Conservation (phyloP, 2,329 filamentous ascomycete genomes). For the Grosmannia penicillata region DNA sequence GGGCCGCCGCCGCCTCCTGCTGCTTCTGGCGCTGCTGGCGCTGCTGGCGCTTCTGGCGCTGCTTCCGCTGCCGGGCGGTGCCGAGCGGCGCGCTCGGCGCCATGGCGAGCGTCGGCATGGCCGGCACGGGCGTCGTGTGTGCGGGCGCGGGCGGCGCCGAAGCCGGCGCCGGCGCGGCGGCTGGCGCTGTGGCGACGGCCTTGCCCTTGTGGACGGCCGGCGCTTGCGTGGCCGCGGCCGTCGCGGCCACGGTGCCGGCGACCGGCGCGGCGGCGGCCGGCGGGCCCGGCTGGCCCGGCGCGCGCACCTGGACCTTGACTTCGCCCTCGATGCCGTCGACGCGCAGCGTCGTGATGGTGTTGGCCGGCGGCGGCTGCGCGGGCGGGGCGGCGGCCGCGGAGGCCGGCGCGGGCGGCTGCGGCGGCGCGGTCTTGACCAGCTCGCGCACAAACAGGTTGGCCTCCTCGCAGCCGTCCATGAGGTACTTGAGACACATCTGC, state of each 20-base stretch:
- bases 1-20: constrained; percentile 5
- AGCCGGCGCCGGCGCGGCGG: not conserved
- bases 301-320: constrained; percentile 37
- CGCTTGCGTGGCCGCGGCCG: not conserved
- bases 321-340: constrained; percentile 42
- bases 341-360: constrained; percentile 24
- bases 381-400: too few relatives aligned
- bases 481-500: constrained; percentile 75
- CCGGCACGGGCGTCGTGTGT: not conserved
- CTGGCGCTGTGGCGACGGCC: not conserved
- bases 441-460: constrained; percentile 59
- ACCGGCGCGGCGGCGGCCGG: constrained; percentile 5
- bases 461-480: constrained; percentile 59
- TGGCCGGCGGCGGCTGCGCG: not conserved
- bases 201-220: not conserved
- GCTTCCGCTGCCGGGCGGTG: constrained; percentile 10
- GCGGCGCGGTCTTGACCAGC: constrained; percentile 26
- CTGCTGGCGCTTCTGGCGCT: constrained; percentile 11
- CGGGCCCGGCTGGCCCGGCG: constrained; percentile 1
- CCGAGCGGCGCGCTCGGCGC: constrained; percentile 6
- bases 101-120: not conserved
- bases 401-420: too few relatives aligned
- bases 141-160: not conserved
- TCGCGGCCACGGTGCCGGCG: constrained; percentile 1
- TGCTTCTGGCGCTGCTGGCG: constrained; percentile 9